These are phyloP conservation scores for Mycena leptocephala DNA, from an alignment of 768 basidiomycete species.

Conservation along the genomic window DNA sequence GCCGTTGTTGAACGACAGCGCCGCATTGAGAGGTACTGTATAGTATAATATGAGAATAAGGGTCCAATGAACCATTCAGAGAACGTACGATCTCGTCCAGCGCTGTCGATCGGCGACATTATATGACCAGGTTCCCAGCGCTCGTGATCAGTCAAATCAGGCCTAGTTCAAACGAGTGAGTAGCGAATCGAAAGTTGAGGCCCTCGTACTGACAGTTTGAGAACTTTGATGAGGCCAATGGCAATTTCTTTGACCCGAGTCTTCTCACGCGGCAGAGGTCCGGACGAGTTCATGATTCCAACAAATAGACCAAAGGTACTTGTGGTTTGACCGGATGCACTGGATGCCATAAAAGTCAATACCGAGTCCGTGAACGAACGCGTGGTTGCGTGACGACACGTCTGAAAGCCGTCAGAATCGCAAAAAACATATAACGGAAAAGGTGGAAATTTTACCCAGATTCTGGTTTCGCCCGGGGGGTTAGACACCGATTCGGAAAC, in stretches of 20 bases:
- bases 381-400: constrained; percentile 47
- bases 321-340: constrained; percentile 44
- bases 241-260: constrained; percentile 54
- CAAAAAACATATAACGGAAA: background rate
- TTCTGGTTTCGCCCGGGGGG: constrained; percentile 34
- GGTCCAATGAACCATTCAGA: background rate
- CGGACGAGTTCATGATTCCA: constrained; percentile 65
- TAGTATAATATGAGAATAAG: constrained; percentile 22
- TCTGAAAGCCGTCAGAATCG: constrained; percentile 43
- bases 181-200: background rate
- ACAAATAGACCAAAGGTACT: constrained; percentile 58
- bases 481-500: constrained; percentile 27
- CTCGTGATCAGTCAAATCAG: constrained; percentile 66
- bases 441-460: constrained; percentile 57
- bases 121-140: constrained; percentile 68
- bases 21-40: constrained; percentile 75
- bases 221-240: constrained; percentile 65
- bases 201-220: constrained; percentile 66
- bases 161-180: constrained; percentile 54
- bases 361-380: constrained; percentile 64
- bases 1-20: constrained; percentile 71
- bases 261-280: constrained; percentile 52
- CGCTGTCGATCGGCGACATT: constrained; percentile 56
- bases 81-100: constrained; percentile 68
- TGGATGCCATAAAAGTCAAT: constrained; percentile 62